These are phyloP conservation scores for Hypericum androsaemum DNA, from an alignment of 345 rosid species.

Conservation along the genomic window DNA sequence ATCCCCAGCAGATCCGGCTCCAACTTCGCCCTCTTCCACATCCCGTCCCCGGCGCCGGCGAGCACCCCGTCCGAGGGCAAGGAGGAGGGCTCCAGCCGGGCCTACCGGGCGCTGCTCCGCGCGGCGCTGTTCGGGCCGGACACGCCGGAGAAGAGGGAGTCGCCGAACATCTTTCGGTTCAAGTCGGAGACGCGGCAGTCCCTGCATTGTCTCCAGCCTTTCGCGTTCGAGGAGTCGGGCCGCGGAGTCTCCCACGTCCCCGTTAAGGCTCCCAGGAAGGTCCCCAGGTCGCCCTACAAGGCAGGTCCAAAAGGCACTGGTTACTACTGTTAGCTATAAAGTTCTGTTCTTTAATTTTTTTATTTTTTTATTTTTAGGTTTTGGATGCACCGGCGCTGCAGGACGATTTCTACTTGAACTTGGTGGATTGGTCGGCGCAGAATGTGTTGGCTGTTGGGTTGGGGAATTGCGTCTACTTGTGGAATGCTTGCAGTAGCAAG, in stretches of 20 bases:
- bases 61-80: slow-evolving; percentile 34
- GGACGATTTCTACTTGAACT: slow-evolving; percentile 96
- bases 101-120: slow-evolving; percentile 57
- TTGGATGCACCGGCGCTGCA: slow-evolving; percentile 98
- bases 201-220: slow-evolving; percentile 54
- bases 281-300: slow-evolving; percentile 82
- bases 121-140: slow-evolving; percentile 72
- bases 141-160: slow-evolving; percentile 65
- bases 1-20: slow-evolving; percentile 94
- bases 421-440: slow-evolving; percentile 96
- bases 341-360: neutral
- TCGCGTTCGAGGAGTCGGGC: slow-evolving; percentile 44
- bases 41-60: slow-evolving; percentile 25
- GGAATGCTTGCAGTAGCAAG: slow-evolving; percentile 99
- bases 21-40: slow-evolving; percentile 73
- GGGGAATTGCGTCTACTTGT: slow-evolving; percentile 88
- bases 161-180: slow-evolving; percentile 70
- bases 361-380: slow-evolving; percentile 35
- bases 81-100: slow-evolving; percentile 48
- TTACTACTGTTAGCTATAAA: neutral
- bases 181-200: slow-evolving; percentile 75
- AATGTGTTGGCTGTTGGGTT: slow-evolving; percentile 92
- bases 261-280: slow-evolving; percentile 78
- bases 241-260: slow-evolving; percentile 59
- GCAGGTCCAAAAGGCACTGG: slow-evolving; percentile 9